These are phyloP conservation scores for Trichoderma sp. DNA, from an alignment of 2,329 filamentous ascomycete genomes.

Conservation along the genomic window DNA sequence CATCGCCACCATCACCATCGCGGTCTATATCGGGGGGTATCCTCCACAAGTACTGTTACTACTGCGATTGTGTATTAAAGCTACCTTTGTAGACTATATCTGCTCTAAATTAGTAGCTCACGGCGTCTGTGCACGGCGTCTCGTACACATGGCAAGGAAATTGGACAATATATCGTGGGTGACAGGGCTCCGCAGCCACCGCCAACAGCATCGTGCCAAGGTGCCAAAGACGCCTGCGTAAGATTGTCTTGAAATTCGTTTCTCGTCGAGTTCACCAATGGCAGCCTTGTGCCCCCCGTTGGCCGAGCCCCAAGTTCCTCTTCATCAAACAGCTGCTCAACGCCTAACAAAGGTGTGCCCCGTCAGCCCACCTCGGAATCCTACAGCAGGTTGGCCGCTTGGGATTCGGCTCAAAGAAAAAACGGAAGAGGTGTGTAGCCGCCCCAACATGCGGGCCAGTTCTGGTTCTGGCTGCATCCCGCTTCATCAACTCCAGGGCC, in stretches of 20 bases:
- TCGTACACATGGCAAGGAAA: constrained; percentile 11
- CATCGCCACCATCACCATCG: neutral
- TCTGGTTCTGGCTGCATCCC: constrained; percentile 19
- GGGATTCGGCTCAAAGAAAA: neutral
- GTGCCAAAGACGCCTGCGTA: neutral
- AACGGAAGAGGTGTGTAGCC: neutral
- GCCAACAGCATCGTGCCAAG: constrained; percentile 11
- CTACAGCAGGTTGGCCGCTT: constrained; percentile 4
- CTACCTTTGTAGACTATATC: neutral
- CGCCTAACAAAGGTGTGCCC: neutral
- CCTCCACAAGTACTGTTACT: neutral
- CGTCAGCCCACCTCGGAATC: constrained; percentile 12
- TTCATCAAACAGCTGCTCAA: neutral
- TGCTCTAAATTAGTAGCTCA: neutral
- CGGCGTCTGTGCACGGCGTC: neutral
- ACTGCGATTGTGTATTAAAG: neutral
- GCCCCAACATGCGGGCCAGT: constrained; percentile 1
- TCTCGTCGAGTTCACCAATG: constrained; percentile 13
- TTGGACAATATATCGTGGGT: constrained; percentile 18
- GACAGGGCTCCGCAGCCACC: constrained; percentile 20
- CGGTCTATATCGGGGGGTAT: neutral
- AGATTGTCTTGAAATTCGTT: neutral
- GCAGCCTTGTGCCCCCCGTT: neutral
- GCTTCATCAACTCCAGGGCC: constrained; percentile 22
- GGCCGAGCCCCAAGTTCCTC: neutral